phyloP scores from a whole-genome alignment of 768 basidiomycete species.

The Phaeolepiota aurea region DNA sequence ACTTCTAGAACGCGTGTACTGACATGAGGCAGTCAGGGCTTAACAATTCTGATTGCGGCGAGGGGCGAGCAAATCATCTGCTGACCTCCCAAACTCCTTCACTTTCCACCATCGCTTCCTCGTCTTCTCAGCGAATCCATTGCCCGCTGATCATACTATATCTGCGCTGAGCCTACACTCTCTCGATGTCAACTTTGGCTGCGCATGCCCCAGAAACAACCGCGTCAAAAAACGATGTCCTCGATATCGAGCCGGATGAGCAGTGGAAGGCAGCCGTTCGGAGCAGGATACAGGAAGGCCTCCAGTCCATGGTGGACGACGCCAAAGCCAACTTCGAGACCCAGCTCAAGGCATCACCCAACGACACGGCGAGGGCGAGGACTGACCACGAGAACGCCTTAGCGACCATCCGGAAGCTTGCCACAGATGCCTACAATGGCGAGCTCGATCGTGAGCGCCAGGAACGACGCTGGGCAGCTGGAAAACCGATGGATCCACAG shows the following conservation, averaged over 20 bases:
- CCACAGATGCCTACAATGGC: constrained; percentile 34
- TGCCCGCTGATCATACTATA: constrained; percentile 9
- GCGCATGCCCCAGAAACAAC: constrained; percentile 17
- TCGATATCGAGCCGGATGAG: constrained; percentile 42
- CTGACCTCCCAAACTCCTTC: constrained; percentile 11
- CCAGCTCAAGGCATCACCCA: constrained; percentile 38
- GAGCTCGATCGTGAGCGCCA: constrained; percentile 40
- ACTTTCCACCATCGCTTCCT: constrained; percentile 10
- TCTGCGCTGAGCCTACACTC: constrained; percentile 7
- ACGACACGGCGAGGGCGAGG: constrained; percentile 19
- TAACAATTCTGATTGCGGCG: constrained; percentile 23
- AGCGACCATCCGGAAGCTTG: constrained; percentile 33
- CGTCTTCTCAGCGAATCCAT: constrained; percentile 8
- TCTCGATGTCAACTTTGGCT: constrained; percentile 28
- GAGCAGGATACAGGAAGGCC: constrained; percentile 39
- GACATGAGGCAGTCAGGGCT: constrained; percentile 50
- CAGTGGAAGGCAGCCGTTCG: constrained; percentile 42
- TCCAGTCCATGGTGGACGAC: constrained; percentile 42
- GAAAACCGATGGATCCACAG: constrained; percentile 17
- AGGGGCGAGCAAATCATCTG: constrained; percentile 9
- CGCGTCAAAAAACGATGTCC: constrained; percentile 16
- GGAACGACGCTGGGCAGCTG: constrained; percentile 40
- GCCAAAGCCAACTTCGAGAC: constrained; percentile 50
- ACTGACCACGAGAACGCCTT: constrained; percentile 33
- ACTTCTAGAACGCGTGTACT: constrained; percentile 36